Percentiles rank a stretch among this genome's conserved stretches.
These are phyloP conservation scores for Aspergillus affinis DNA, from an alignment of 495 filamentous ascomycete genomes.

Conservation along the genomic window DNA sequence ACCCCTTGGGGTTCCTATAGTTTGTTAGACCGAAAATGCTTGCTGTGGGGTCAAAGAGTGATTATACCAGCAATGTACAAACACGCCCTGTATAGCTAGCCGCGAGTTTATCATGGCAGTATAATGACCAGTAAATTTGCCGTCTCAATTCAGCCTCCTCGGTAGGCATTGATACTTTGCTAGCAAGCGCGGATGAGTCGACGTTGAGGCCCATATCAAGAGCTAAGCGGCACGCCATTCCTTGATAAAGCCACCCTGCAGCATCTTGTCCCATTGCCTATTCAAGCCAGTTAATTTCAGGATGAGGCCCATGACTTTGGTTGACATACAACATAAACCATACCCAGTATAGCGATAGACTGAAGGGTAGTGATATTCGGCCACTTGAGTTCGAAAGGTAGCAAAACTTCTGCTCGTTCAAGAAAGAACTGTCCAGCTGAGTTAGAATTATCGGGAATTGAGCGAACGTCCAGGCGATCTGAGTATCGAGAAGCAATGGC, in stretches of 20 bases:
- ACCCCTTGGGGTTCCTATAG: conserved; percentile 29
- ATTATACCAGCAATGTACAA: conserved; percentile 31
- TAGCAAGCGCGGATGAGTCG: conserved; percentile 26
- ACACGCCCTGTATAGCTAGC: conserved; percentile 33
- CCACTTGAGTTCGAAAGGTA: conserved; percentile 56
- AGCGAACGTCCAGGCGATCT: conserved; percentile 59
- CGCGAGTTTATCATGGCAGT: conserved; percentile 32
- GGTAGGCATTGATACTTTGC: conserved; percentile 19
- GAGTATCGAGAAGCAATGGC: conserved; percentile 75
- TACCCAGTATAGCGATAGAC: conserved; percentile 69
- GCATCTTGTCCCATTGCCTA: conserved; percentile 32
- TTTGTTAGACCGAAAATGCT: neutral
- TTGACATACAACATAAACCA: conserved; percentile 27
- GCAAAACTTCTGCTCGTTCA: conserved; percentile 58
- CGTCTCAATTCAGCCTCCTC: conserved; percentile 31
- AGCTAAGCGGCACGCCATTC: conserved; percentile 29
- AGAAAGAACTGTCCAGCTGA: conserved; percentile 76
- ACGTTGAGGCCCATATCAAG: conserved; percentile 33
- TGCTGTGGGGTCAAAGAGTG: neutral
- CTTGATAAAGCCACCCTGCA: conserved; percentile 30
- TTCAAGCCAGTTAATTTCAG: neutral
- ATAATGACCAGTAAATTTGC: conserved; percentile 33
- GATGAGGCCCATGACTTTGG: neutral
- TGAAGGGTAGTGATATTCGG: conserved; percentile 71
- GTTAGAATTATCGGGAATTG: conserved; percentile 57